Evolutionary conservation across 495 filamentous ascomycete species (phyloP), one percentile per base, ranked within the genome.

Genomic region (Polyplosphaeria fusca): DNA sequence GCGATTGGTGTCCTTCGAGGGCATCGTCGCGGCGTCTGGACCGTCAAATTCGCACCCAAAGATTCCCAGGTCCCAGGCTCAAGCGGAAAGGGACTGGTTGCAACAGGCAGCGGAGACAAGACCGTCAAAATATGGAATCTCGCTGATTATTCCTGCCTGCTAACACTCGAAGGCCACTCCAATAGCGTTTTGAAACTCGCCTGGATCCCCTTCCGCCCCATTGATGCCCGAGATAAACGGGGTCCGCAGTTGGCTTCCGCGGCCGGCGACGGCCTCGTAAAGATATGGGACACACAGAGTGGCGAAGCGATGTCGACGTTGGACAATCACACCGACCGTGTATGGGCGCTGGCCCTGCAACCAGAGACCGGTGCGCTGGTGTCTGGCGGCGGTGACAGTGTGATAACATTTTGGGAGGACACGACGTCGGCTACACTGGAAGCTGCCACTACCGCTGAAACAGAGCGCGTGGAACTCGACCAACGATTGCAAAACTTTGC

Each of bases 61-160:
- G 81, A 84, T 45, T 91, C 83, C 0, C 88, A 89, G 0, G 69
- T 80, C 4, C 82, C 91, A 82, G 14, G 73, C 25, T 82, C 80
- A 62, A 76, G 74, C 16, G 77, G 59, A 50, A 86, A 86, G 52
- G 90, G 89, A 19, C 75, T 95, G 51, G 77, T 94, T 14, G 77
- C 91, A 4, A 97, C 93, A 0, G 94, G 88, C 14, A 90, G 86
- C 51, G 93, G 90, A 52, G 93, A 99, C 72, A 96, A 94, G 69
- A 96, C 89, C 0, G 81, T 99, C 61, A 94, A 95, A 70, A 79
- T 99, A 14, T 99, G 94, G 94, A 95, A 82, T 71, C 74, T 97
- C 45, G 79, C 84, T 2, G 92, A 97, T 70, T 99, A 95, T 68
- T 90, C 83, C 66, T 99, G 93, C 70, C 72, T 99, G 13, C 77